Evolutionary conservation across 257 asterid genomes (phyloP).

Genomic region (Lantana camara): DNA sequence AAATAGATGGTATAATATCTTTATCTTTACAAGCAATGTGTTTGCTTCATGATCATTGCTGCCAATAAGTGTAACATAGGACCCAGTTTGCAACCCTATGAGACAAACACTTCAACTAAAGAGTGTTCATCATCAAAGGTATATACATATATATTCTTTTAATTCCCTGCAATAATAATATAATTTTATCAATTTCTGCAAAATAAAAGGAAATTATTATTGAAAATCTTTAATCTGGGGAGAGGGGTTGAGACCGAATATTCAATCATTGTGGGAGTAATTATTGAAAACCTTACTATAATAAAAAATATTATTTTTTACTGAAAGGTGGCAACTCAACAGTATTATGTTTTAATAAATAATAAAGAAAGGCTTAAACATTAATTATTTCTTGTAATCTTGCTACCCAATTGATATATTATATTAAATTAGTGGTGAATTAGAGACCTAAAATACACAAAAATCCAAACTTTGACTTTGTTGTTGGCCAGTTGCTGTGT

Average conservation of each 20-base stretch:
- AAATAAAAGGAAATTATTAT: not conserved
- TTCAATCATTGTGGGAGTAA: too few relatives aligned
- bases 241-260: too few relatives aligned
- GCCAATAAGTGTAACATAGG: conserved; percentile 56
- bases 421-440: too few relatives aligned
- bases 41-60: conserved; percentile 34
- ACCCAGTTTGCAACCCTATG: conserved; percentile 25
- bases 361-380: too few relatives aligned
- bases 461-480: too few relatives aligned
- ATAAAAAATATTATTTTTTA: too few relatives aligned
- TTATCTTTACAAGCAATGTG: conserved; percentile 51
- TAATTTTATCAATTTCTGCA: not conserved
- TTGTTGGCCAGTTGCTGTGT: conserved; percentile 11
- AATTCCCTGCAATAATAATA: not conserved
- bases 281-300: too few relatives aligned
- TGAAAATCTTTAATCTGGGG: not conserved
- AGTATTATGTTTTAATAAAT: too few relatives aligned
- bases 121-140: not conserved
- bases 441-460: too few relatives aligned
- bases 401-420: too few relatives aligned
- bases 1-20: conserved; percentile 38
- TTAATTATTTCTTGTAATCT: too few relatives aligned
- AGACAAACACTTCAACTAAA: conserved; percentile 48
- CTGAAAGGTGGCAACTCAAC: too few relatives aligned
- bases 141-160: not conserved